Evolutionary conservation across 306 rosid species (phyloP), one percentile per base, ranked within the genome.

Genomic region (Argentina anserina): DNA sequence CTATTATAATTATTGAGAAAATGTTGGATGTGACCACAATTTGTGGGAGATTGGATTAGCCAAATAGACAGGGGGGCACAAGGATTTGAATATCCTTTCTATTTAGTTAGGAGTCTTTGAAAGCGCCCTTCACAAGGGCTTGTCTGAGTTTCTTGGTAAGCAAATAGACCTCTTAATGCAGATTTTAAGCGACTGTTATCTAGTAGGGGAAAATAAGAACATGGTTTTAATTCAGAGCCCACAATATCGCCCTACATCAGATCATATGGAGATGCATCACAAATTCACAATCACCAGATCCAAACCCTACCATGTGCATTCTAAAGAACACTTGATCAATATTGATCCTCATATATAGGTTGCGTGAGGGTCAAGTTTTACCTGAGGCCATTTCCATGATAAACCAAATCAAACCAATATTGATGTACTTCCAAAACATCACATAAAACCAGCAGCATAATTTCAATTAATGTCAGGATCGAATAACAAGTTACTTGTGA

Each of bases 91-190:
- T 64, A 28, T 71, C 9, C 33, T 49, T 25, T 61, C 74, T 33
- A 62, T 70, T 72, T 81, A 31, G 72, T 71, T 47, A 41, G 81
- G 63, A 46, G 60, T 71, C 78, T 45, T 14, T 77, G 55, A 72
- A 56, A 60, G 76, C 53, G 76, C 69, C 73, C 78, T 76, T 69
- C 75, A 73, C 81, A 77, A 62, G 85, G 76, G 68, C 34, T 61
- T 67, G 81, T 76, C 81, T 34, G 66, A 40, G 72, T 60, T 72
- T 39, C 55, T 17, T 28, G 42, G 71, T 10, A 3, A 17, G 20
- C 26, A 13, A 41, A 49, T 43, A 60, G 69, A 33, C 58, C 47
- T 66, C 18, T 34, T 52, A 21, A 41, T 29, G 34, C 60, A 41
- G 64, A 43, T 23, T 37, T 55, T 55, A 33, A 47, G 67, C 42